Evolutionary conservation across 495 filamentous ascomycete genomes (phyloP), one percentile per base, ranked within the genome.

Genomic region (Xylaria cubensis): DNA sequence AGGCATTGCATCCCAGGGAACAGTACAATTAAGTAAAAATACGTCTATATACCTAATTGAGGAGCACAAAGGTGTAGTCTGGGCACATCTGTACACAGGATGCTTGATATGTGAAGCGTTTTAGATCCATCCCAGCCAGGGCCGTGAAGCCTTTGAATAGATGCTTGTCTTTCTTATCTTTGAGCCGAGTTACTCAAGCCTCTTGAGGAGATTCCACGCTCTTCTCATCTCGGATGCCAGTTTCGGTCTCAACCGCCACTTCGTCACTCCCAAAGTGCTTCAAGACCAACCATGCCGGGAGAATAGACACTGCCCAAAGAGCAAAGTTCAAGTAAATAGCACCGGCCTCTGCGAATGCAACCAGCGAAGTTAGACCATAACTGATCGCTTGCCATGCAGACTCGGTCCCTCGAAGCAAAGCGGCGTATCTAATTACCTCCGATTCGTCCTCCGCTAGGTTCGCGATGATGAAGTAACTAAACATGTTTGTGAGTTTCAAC

Each of bases 251-350:
- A 62, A 62, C 34, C 58, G 34, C 34, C 58, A 62, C 58, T 62
- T 66, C 63, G 41, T 66, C 63, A 50, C 42, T 48, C 41, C 89
- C 89, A 73, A 91, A 83, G 59, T 88, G 73, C 39, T 80, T 82
- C 15, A 91, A 75, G 4, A 91, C 82, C 36, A 88, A 68, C 89
- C 89, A 91, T n/a, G 88, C 87, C 0, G 88, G 89, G 0, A 85
- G 42, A 4, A 91, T 80, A 0, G 89, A 80, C 13, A 88, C 67
- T 0, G 80, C 88, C 89, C 89, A 91, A 13, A 91, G 77, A 5
- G 81, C 87, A 73, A 91, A 90, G 74, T 90, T 91, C 72, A 91
- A 81, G 73, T 91, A 91, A 0, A 89, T 80, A 44, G 83, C 85
- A 19, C 89, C 89, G 15, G 90, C 84, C 17, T 87, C 78, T n/a